A percentile compares a stretch with the other conserved stretches of the same genome.
Conservation (phyloP, 805 yeast genomes). For the Ogataea zsoltii region DNA sequence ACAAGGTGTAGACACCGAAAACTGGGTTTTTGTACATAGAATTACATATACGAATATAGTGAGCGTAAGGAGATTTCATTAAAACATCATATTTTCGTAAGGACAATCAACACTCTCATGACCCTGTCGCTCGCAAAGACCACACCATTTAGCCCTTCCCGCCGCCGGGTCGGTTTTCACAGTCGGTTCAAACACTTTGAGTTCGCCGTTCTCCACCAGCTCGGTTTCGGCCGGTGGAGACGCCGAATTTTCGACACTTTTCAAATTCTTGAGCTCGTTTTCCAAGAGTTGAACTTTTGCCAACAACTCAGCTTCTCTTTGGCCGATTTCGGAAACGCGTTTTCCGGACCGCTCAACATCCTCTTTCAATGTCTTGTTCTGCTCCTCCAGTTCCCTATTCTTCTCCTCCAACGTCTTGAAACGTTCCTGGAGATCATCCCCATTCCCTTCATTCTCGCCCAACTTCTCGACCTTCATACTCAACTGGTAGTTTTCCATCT, state of each 20-base stretch:
- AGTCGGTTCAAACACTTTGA: constrained; percentile 48
- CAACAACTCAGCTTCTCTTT: neutral
- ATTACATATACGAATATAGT: neutral
- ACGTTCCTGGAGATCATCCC: constrained; percentile 5
- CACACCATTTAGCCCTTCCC: constrained; percentile 86
- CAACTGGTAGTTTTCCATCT: constrained; percentile 17
- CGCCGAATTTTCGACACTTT: neutral
- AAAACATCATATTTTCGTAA: constrained; percentile 50
- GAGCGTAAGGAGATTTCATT: constrained; percentile 8
- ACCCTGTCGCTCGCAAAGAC: constrained; percentile 87
- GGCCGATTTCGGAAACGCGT: too few species aligned
- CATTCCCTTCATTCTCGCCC: constrained; percentile 1
- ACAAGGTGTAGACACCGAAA: constrained; percentile 37
- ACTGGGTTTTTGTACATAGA: constrained; percentile 13
- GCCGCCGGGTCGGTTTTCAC: constrained; percentile 60
- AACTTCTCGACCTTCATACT: constrained; percentile 5
- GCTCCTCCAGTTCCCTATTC: neutral
- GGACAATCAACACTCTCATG: constrained; percentile 90
- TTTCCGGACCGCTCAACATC: too few species aligned
- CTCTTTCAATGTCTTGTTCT: neutral
- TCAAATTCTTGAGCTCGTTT: neutral
- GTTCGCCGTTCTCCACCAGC: constrained; percentile 20
- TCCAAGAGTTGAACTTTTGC: neutral
- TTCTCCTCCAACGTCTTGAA: constrained; percentile 9
- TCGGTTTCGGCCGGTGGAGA: neutral